Evolutionary conservation across 192 early-diverging fungal genomes (phyloP), one percentile per base, ranked within the genome.

Genomic region (Umbelopsis ramanniana): DNA sequence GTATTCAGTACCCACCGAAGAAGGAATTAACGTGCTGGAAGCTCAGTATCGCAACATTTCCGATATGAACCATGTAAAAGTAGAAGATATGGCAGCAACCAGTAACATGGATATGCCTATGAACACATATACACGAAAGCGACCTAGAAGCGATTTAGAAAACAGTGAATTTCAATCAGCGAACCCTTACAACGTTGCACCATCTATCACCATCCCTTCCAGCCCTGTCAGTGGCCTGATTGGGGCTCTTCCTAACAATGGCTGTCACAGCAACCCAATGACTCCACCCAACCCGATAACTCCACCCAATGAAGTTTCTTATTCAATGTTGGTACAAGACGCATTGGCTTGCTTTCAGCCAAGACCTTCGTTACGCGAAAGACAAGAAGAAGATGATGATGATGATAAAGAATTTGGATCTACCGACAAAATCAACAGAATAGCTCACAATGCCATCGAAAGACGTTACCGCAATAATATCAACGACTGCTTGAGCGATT

Each of bases 401-500:
- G 15, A 29, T 3, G 29, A 63, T 6, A 17, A 37, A 63, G 57
- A 63, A 29, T 7, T n/a, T 35, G 57, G 26, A 37, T 26, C 57
- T 14, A 6, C 15, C n/a, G 26, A 63, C 14, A 63, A 89, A 63
- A 89, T 91, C 66, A 94, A 94, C 77, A 97, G 95, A 74, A 91
- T 94, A 15, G 94, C 96, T 2, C 96, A 98, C 78, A 98, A 97
- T 71, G 95, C 94, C 3, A 96, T 98, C 37, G 96, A 98, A 78
- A 88, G 92, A 33, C 87, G 93, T 52, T 98, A 98, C 79, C 88
- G 96, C 67, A 97, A 96, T 81, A 98, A 98, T 84, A 95, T 98
- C 76, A 98, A 98, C 84, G 93, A 97, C 72, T 88, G 96, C 23
- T 97, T 98, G 48, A 82, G 88, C 46, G 95, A 97, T 47, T 84